Percentiles rank a stretch among this genome's conserved stretches.
Conservation (phyloP, 2,329 filamentous ascomycete genomes). For the Cladosporium velox region DNA sequence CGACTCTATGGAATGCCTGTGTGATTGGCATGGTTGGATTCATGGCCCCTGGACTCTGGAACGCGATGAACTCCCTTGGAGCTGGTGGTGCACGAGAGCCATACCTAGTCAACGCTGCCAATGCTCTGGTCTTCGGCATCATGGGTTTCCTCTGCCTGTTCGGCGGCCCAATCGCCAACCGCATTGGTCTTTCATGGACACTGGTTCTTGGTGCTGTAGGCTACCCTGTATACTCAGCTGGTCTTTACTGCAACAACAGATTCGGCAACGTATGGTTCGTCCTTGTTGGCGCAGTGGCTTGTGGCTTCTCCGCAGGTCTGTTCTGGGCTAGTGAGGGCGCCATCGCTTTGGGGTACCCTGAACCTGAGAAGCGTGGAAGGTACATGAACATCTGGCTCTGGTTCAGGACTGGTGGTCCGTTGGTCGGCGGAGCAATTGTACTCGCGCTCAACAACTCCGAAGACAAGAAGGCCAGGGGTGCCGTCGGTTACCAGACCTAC, state of each 20-base stretch:
- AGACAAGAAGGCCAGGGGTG: slow-evolving; percentile 42
- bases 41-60: slow-evolving; percentile 56
- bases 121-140: slow-evolving; percentile 53
- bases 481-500: slow-evolving; percentile 43
- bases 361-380: slow-evolving; percentile 49
- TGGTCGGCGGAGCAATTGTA: slow-evolving; percentile 51
- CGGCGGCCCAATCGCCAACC: slow-evolving; percentile 52
- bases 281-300: slow-evolving; percentile 51
- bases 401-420: slow-evolving; percentile 54
- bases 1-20: slow-evolving; percentile 56
- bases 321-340: slow-evolving; percentile 57
- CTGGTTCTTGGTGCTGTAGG: slow-evolving; percentile 50
- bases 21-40: slow-evolving; percentile 57
- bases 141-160: slow-evolving; percentile 52
- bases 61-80: slow-evolving; percentile 57
- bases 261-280: slow-evolving; percentile 57
- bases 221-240: slow-evolving; percentile 52
- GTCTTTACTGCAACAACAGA: slow-evolving; percentile 53
- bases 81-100: slow-evolving; percentile 56
- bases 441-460: slow-evolving; percentile 51
- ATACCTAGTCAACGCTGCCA: slow-evolving; percentile 56
- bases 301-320: slow-evolving; percentile 52
- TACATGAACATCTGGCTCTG: slow-evolving; percentile 54
- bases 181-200: slow-evolving; percentile 51
- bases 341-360: slow-evolving; percentile 53